Base-by-base conservation (phyloP, 257 asterid genomes). In the Solanum chiquidenum region DNA sequence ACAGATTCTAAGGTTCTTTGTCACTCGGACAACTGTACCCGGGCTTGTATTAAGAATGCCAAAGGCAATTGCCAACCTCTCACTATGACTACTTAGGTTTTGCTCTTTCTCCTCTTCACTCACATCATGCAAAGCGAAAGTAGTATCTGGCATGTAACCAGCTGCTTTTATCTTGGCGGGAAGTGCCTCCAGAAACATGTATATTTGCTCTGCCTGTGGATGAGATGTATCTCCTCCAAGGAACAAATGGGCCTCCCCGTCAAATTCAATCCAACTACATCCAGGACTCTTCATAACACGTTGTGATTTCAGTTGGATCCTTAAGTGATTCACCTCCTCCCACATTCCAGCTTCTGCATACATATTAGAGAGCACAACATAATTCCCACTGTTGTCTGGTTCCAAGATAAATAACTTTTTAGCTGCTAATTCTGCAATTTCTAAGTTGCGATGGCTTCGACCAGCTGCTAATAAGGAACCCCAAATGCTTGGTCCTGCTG, bases 291-390 rank as follows among this genome's bases (percentile, higher is more conserved):
- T 96, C 93, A 90, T 94, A 89, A 94, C 95, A 3, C 88, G 80
- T 87, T 88, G 90, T 9, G 93, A 91, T 90, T 91, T 95, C 86
- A 89, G 86, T 38, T 74, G 88, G 18, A 91, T 88, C 90, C 98
- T 92, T 88, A 96, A 84, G 58, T 88, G 77, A 27, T 90, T 90
- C 87, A 91, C 98, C 86, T 94, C 92, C 29, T 94, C 98, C 99
- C 98, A 96, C 98, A 95, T 94, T 25, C 93, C 91, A 14, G 94
- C 97, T 86, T 95, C 97, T 6, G 98, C 98, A 64, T 95, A 95
- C 98, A 96, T 96, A 85, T 96, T 96, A 55, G 98, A 95, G 20
- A 96, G 95, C 66, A 92, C 83, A 3, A 90, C 92, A 33, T 93
- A 95, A 88, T 93, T 96, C 87, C 98, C 98, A 86, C 98, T 93